A percentile compares a stretch with the other conserved stretches of the same genome.
These are phyloP conservation scores for Lodderomyces oxycetoniae DNA, from an alignment of 1,139 yeast genomes.

Conservation along the genomic window DNA sequence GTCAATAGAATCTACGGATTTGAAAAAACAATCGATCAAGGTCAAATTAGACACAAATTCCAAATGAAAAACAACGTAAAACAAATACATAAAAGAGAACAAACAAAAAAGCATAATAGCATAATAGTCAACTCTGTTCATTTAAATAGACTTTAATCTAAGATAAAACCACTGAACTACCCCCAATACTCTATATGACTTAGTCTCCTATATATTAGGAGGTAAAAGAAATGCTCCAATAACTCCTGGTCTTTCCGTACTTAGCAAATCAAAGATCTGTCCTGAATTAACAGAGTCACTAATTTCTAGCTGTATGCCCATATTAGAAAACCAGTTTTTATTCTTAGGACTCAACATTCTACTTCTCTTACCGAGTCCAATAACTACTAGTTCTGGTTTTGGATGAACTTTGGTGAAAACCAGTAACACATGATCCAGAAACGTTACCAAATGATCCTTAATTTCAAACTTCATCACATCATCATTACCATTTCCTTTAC, in stretches of 20 bases:
- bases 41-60: no score
- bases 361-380: slow-evolving; percentile 64
- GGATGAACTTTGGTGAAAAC: slow-evolving; percentile 61
- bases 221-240: slow-evolving; percentile 70
- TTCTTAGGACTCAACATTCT: slow-evolving; percentile 58
- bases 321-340: slow-evolving; percentile 41
- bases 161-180: no score
- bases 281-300: slow-evolving; percentile 69
- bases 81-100: no score
- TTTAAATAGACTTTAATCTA: no score
- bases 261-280: slow-evolving; percentile 64
- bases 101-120: no score
- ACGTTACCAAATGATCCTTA: slow-evolving; percentile 43
- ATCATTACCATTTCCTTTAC: slow-evolving; percentile 9
- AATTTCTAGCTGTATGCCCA: slow-evolving; percentile 68
- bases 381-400: slow-evolving; percentile 68
- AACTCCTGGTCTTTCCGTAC: slow-evolving; percentile 72
- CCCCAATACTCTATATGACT: no score
- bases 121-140: no score
- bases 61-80: no score
- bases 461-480: background rate
- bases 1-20: no score
- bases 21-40: no score
- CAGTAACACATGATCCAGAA: slow-evolving; percentile 35
- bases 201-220: slow-evolving; percentile 61